Evolutionary conservation across 768 basidiomycete genomes (phyloP), one percentile per base, ranked within the genome.

Genomic region (Tylopilus balloui): DNA sequence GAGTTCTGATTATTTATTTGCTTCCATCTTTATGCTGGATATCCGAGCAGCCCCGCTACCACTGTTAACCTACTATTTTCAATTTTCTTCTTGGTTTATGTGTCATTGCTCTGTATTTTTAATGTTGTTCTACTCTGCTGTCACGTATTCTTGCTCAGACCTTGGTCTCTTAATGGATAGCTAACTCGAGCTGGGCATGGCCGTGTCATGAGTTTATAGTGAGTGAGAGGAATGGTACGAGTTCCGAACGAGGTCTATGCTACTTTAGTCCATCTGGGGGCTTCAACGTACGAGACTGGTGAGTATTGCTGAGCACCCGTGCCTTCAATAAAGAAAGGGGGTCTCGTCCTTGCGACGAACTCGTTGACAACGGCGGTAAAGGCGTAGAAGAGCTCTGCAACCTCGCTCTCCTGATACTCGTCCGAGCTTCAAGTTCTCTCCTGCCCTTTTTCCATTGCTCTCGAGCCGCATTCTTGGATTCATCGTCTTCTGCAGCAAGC

Each of bases 401-500:
- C 55, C 71, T 78, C 45, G 77, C 76, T 44, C 75, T 74, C 62
- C 84, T 83, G 17, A 55, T 75, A 13, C 63, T 69, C 28, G 77
- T 74, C 32, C 69, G 69, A 14, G 64, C 64, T 29, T 69, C 70
- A 29, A 78, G 58, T 28, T 80, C 78, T 47, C 69, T 68, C 58
- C 78, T 74, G 28, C 73, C 79, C 62, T 64, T 73, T 46, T 67
- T 64, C 85, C 88, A 87, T 57, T 79, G 73, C 47, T 77, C 73
- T 48, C 78, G 81, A 13, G 88, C 90, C 46, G 79, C 78, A 29
- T 77, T 69, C 50, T 72, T 75, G 14, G 74, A 73, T 45, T 77
- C 76, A n/a, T 78, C 78, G 43, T 84, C 81, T 36, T 85, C 84
- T 47, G 76, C 80, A 3, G 86, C 68, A 6, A 96, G 75, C 31